Evolutionary conservation across 495 filamentous ascomycete species (phyloP).

Genomic region (Corynascus novoguineensis): DNA sequence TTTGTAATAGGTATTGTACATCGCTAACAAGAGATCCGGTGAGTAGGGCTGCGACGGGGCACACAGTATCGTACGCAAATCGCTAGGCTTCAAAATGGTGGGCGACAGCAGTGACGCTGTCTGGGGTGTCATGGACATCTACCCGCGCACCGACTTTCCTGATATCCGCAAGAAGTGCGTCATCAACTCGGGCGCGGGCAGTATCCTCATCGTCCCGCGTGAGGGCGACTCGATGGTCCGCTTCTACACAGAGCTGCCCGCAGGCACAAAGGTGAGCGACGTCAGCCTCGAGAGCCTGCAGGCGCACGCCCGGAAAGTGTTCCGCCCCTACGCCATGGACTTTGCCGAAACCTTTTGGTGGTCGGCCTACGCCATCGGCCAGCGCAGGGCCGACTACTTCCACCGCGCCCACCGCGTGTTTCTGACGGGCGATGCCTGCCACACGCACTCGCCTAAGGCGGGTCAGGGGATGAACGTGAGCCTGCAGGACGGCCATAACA

Average conservation of each 20-base stretch:
- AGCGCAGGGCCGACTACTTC: slow-evolving; percentile 54
- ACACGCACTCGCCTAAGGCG: slow-evolving; percentile 68
- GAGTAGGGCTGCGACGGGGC: slow-evolving; percentile 81
- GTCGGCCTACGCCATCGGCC: slow-evolving; percentile 61
- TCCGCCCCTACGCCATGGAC: slow-evolving; percentile 46
- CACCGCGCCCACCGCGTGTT: slow-evolving; percentile 54
- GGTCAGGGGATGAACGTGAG: slow-evolving; percentile 71
- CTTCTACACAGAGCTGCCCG: slow-evolving; percentile 57
- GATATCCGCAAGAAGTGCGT: slow-evolving; percentile 59
- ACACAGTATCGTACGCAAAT: slow-evolving; percentile 60
- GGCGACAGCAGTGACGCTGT: slow-evolving; percentile 67
- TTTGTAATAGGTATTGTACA: no score
- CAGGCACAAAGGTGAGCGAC: slow-evolving; percentile 28
- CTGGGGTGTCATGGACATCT: slow-evolving; percentile 77
- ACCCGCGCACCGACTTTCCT: slow-evolving; percentile 70
- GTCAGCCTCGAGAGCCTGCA: slow-evolving; percentile 57
- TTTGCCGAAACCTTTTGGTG: slow-evolving; percentile 52
- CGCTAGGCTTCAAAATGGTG: slow-evolving; percentile 63
- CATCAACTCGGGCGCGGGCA: slow-evolving; percentile 51
- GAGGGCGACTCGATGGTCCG: slow-evolving; percentile 57
- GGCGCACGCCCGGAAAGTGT: slow-evolving; percentile 51
- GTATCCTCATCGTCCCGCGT: slow-evolving; percentile 58
- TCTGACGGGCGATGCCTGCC: slow-evolving; percentile 63
- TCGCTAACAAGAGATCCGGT: slow-evolving; percentile 12
- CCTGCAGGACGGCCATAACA: slow-evolving; percentile 53